phyloP scores from a whole-genome alignment of 2,329 filamentous ascomycete genomes.

The Cladosporium halotolerans region DNA sequence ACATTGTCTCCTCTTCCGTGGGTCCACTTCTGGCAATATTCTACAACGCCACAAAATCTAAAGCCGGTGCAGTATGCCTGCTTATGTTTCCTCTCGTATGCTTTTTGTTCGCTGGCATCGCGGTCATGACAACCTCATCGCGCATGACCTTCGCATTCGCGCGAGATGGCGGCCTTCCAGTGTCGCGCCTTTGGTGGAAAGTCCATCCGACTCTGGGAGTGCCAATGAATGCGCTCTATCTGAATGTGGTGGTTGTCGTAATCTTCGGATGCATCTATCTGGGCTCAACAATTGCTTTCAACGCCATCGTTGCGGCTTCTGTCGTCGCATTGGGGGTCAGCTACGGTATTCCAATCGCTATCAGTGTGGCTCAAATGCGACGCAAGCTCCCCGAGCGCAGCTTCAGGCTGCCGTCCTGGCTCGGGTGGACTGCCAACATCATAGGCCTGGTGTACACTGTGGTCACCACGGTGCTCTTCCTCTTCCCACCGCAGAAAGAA shows the following conservation, averaged over 20 bases:
- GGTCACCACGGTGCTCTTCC: constrained; percentile 62
- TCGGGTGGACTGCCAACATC: constrained; percentile 53
- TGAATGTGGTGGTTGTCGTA: constrained; percentile 56
- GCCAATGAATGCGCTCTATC: constrained; percentile 59
- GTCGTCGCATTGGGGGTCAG: constrained; percentile 64
- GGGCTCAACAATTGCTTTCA: constrained; percentile 62
- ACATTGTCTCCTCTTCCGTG: constrained; percentile 49
- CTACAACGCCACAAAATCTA: constrained; percentile 55
- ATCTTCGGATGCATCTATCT: constrained; percentile 66
- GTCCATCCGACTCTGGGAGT: constrained; percentile 57
- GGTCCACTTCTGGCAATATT: constrained; percentile 59
- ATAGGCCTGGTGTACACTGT: constrained; percentile 55
- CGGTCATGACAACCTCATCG: constrained; percentile 60
- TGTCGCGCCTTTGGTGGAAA: constrained; percentile 53
- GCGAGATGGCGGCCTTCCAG: constrained; percentile 60
- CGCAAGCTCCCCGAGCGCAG: constrained; percentile 54
- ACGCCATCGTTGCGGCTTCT: constrained; percentile 62
- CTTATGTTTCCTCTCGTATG: constrained; percentile 63
- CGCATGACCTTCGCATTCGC: constrained; percentile 63
- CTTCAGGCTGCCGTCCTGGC: constrained; percentile 47
- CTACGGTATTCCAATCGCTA: constrained; percentile 62
- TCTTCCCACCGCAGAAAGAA: constrained; percentile 60
- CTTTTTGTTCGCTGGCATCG: constrained; percentile 56
- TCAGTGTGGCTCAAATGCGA: constrained; percentile 59
- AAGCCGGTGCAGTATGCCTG: constrained; percentile 56